Evolutionary conservation across 805 yeast species (phyloP).

Genomic region (Grigorovia humatica): DNA sequence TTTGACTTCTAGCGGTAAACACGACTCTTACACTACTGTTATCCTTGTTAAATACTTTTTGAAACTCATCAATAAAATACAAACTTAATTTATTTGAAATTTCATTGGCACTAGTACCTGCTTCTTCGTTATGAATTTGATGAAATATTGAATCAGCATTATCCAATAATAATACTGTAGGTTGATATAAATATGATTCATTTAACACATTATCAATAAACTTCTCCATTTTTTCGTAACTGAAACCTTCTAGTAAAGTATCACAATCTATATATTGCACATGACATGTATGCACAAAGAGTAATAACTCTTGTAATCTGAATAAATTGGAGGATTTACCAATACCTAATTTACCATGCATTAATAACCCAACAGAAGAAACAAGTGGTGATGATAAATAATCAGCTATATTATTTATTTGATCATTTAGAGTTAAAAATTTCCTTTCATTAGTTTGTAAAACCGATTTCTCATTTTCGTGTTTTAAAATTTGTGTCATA

Average conservation of each 20-base stretch:
- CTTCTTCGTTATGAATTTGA: conserved; percentile 42
- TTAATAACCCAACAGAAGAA: conserved; percentile 38
- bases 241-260: conserved; percentile 27
- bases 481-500: background rate
- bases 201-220: conserved; percentile 34
- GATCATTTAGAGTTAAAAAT: background rate
- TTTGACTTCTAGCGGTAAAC: conserved; percentile 54
- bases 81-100: conserved; percentile 58
- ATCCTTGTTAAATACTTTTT: conserved; percentile 25
- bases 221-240: conserved; percentile 31
- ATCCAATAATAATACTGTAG: conserved; percentile 65
- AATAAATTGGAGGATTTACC: conserved; percentile 61
- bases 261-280: conserved; percentile 43
- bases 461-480: background rate
- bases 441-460: background rate
- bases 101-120: conserved; percentile 38
- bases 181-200: conserved; percentile 64
- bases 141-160: conserved; percentile 59
- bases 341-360: conserved; percentile 70
- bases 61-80: conserved; percentile 39
- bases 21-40: conserved; percentile 44
- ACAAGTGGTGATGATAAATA: conserved; percentile 13
- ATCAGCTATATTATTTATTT: conserved; percentile 3
- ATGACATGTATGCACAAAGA: conserved; percentile 26
- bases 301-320: conserved; percentile 28